Evolutionary conservation across 2,329 filamentous ascomycete species (phyloP).

Genomic region (Helotiales sp.): DNA sequence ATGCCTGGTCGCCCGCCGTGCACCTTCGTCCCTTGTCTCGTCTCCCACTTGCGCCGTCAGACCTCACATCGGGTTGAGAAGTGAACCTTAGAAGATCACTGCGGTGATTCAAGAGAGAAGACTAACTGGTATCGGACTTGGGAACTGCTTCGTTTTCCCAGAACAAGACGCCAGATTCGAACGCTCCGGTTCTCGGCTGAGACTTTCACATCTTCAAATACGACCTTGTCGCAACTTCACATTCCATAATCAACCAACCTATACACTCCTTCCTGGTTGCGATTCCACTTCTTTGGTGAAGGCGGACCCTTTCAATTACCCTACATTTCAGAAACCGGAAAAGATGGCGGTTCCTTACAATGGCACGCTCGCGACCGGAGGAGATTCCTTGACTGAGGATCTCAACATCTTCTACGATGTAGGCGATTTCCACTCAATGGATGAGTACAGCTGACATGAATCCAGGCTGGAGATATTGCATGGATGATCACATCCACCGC

Average conservation of each 20-base stretch:
- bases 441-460: background rate
- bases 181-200: background rate
- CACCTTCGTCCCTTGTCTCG: background rate
- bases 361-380: conserved; percentile 56
- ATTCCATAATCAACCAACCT: background rate
- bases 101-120: background rate
- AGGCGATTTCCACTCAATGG: conserved; percentile 28
- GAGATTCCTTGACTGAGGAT: conserved; percentile 61
- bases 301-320: background rate
- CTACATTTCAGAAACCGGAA: background rate
- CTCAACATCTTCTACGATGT: conserved; percentile 86
- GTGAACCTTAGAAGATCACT: background rate
- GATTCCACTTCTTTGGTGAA: background rate
- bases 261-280: background rate
- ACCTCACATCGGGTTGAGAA: background rate
- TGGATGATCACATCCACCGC: conserved; percentile 83
- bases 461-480: conserved; percentile 75
- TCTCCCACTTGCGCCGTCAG: background rate
- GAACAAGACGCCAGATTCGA: background rate
- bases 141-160: background rate
- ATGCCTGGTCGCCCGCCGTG: background rate
- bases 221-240: background rate
- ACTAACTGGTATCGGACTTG: background rate
- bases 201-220: background rate
- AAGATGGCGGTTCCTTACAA: conserved; percentile 48